Base-by-base conservation (phyloP, 2,329 filamentous ascomycete species). In the Neonectria faginata region DNA sequence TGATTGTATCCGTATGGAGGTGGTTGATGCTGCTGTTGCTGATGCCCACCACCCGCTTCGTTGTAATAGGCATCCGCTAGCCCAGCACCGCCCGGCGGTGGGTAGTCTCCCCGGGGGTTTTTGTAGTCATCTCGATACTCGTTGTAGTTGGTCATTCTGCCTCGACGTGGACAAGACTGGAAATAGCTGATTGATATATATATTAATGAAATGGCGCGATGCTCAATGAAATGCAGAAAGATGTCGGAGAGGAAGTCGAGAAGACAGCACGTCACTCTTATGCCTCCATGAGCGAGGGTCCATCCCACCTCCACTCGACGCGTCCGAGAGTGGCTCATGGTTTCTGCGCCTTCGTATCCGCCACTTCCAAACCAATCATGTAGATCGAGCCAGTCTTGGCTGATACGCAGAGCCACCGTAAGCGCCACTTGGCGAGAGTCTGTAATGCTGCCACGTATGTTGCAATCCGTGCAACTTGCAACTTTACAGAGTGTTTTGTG, bases 301-400 rank as follows among this genome's bases (percentile, higher is more conserved):
- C 48, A 51, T 44, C 7, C 47, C 18, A 62, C 50, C 42, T 44
- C 59, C 53, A 33, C 60, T 50, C 44, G 20, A 44, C 54, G 54
- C 41, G 54, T 57, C 36, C 54, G 16, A 42, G 39, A 36, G 60
- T 62, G 60, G 60, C 60, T 62, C 20, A 57, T 20, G 27, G 27
- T 39, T 47, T 39, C 47, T 62, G 53, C 60, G 45, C 47, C 54
- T 45, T 47, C 20, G 60, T 45, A 33, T 22, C 22, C 33, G 18
- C 52, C 52, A 2, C 33, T n/a, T 16, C 11, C 41, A 20, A 36
- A 25, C 60, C 60, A 62, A 62, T 62, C 54, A 62, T 6, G 9
- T 6, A 18, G 18, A n/a, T 6, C 5, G 20, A 22, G 4, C 47
- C 29, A 3, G 45, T 20, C 53, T 62, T 62, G 53, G 60, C 53